These are phyloP conservation scores for Martiniozyma asiatica DNA, from an alignment of 1,139 yeast species.

Conservation along the genomic window DNA sequence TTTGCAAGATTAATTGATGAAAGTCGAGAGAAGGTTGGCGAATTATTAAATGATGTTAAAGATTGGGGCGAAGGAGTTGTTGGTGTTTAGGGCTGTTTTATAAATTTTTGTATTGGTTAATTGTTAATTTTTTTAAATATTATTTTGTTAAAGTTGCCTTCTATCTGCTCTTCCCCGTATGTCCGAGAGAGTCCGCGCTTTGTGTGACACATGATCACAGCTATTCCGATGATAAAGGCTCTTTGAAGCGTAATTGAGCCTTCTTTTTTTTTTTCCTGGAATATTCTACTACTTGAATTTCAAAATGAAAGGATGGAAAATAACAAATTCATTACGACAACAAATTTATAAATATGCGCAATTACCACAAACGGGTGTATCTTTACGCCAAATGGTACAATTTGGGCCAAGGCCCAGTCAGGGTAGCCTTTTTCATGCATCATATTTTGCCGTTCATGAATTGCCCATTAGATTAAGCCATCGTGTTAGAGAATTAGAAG, in stretches of 20 bases:
- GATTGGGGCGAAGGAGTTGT: conserved; percentile 26
- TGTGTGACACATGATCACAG: too few species aligned
- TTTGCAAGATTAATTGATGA: conserved; percentile 40
- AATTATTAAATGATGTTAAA: conserved; percentile 35
- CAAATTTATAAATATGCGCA: conserved; percentile 43
- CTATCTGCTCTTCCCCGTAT: too few species aligned
- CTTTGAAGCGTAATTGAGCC: too few species aligned
- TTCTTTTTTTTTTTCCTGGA: too few species aligned
- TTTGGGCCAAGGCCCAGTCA: conserved; percentile 72
- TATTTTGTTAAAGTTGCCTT: too few species aligned
- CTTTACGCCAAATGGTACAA: conserved; percentile 85
- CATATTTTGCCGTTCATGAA: conserved; percentile 78
- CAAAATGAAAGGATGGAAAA: conserved; percentile 21
- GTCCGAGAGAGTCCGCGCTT: too few species aligned
- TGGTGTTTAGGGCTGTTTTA: conserved; percentile 13
- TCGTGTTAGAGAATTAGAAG: conserved; percentile 74
- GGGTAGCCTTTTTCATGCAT: conserved; percentile 72
- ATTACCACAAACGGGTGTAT: conserved; percentile 74
- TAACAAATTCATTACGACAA: conserved; percentile 19
- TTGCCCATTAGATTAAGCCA: conserved; percentile 80
- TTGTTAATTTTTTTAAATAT: too few species aligned
- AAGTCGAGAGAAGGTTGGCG: conserved; percentile 52
- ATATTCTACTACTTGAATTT: too few species aligned
- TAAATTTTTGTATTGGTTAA: not conserved
- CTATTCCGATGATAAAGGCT: too few species aligned